phyloP scores from a whole-genome alignment of 495 filamentous ascomycete species.

The Ramalina peruviana region DNA sequence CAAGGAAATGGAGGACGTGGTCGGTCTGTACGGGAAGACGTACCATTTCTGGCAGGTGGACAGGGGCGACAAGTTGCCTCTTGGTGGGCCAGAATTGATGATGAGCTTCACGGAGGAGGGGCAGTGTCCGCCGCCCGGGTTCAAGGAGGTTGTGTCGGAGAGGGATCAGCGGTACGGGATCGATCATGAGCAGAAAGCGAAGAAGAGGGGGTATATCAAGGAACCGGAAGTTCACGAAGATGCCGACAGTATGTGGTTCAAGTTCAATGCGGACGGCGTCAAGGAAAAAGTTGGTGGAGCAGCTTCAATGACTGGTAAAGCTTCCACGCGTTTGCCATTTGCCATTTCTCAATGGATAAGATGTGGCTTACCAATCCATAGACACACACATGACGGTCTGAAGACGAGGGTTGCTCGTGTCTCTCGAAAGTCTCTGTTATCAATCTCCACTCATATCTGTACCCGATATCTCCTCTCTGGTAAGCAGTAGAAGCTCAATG shows the following conservation, averaged over 20 bases:
- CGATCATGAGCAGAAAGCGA: slow-evolving; percentile 46
- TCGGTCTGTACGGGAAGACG: slow-evolving; percentile 71
- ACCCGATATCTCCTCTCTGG: slow-evolving; percentile 8
- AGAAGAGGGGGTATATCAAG: slow-evolving; percentile 46
- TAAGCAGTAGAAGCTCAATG: background rate
- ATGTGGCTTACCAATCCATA: no score
- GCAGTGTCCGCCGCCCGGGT: slow-evolving; percentile 34
- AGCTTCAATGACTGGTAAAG: no score
- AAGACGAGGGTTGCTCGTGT: no score
- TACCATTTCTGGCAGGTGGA: slow-evolving; percentile 86
- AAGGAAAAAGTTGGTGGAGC: no score
- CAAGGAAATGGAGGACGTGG: slow-evolving; percentile 62
- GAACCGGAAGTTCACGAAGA: slow-evolving; percentile 45
- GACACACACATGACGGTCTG: no score
- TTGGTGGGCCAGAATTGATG: slow-evolving; percentile 69
- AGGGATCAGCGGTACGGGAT: slow-evolving; percentile 53
- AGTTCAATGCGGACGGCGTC: no score
- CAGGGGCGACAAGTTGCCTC: slow-evolving; percentile 57
- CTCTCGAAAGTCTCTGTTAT: no score
- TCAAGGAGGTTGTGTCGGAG: slow-evolving; percentile 44
- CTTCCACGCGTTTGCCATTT: no score
- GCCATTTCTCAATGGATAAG: no score
- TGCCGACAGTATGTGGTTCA: slow-evolving; percentile 33
- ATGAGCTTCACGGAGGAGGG: slow-evolving; percentile 49
- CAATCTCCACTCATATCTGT: slow-evolving; percentile 2